These are phyloP conservation scores for Lepidopterella palustris DNA, from an alignment of 495 filamentous ascomycete genomes.

Conservation along the genomic window DNA sequence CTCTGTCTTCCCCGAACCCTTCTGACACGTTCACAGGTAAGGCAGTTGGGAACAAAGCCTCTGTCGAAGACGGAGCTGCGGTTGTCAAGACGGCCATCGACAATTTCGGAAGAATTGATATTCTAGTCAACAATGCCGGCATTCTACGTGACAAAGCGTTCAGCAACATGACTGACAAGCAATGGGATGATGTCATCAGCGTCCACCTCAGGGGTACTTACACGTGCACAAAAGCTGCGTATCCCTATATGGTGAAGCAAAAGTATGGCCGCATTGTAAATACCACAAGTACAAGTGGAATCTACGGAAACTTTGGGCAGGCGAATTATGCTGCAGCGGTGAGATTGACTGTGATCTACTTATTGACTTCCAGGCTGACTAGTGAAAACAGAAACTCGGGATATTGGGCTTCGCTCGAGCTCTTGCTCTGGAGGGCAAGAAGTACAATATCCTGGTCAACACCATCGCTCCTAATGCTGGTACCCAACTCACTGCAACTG, in stretches of 20 bases:
- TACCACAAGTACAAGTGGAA: conserved; percentile 92
- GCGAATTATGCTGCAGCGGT: conserved; percentile 94
- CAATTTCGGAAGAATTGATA: conserved; percentile 86
- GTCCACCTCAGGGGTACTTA: conserved; percentile 94
- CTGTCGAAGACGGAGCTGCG: conserved; percentile 85
- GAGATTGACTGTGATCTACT: no score
- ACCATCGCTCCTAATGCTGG: conserved; percentile 97
- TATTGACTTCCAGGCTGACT: no score
- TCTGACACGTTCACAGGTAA: no score
- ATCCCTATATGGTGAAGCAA: conserved; percentile 97
- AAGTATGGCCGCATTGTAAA: conserved; percentile 97
- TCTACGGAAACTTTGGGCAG: conserved; percentile 99
- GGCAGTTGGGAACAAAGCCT: conserved; percentile 89
- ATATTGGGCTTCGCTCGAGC: conserved; percentile 94
- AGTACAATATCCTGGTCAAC: conserved; percentile 98
- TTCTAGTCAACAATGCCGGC: conserved; percentile 95
- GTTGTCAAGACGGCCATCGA: conserved; percentile 93
- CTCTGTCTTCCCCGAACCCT: no score
- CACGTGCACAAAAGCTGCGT: conserved; percentile 97
- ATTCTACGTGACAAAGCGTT: conserved; percentile 98
- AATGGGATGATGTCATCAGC: conserved; percentile 87
- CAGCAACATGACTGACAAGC: conserved; percentile 89
- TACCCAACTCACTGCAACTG: conserved; percentile 88
- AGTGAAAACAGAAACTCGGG: no score
- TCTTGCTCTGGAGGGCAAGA: conserved; percentile 84